Evolutionary conservation across 345 rosid species (phyloP), one percentile per base, ranked within the genome.

Genomic region (Moringa oleifera): DNA sequence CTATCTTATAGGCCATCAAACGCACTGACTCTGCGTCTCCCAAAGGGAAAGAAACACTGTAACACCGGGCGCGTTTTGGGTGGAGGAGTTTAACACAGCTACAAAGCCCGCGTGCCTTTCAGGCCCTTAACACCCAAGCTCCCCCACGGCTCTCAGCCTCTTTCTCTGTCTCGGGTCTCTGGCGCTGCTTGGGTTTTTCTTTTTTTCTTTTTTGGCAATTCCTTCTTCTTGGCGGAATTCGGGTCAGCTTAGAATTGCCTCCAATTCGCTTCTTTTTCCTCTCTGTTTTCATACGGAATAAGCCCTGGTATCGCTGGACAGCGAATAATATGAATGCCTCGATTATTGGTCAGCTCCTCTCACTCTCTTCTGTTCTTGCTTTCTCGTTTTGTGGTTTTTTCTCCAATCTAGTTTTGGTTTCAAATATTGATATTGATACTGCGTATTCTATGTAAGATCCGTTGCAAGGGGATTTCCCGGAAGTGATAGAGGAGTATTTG

Each of bases 381-480:
- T 15, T 18, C 37, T 33, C 1, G 13, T 1, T 23, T 24, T 18
- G 4, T 23, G 17, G 19, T 5, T 45, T 47, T 10, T 0, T 7
- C 1, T 31, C 21, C 12, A 51, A 2, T 18, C 22, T 31, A 47
- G 4, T 53, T 7, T 24, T 13, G 28, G 25, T 53, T 53, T 65
- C 25, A 45, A 28, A 7, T 41, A 11, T 41, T 47, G 4, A 28
- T 53, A n/a, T 31, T 62, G 17, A 18, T 18, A 33, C 31, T 47
- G 23, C 51, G 1, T 20, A 11, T 55, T 59, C 11, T 63, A 55
- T 52, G 51, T 36, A 49, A 82, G 97, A 91, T 84, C 97, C 99
- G 25, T 47, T 95, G 76, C 99, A 95, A 84, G 99, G 99, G 69
- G 99, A 91, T 77, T 95, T 95, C 61, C 97, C 97, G 13, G 97